Evolutionary conservation across 139 green algal genomes (phyloP).

Genomic region (Chlamydomonas sp.): DNA sequence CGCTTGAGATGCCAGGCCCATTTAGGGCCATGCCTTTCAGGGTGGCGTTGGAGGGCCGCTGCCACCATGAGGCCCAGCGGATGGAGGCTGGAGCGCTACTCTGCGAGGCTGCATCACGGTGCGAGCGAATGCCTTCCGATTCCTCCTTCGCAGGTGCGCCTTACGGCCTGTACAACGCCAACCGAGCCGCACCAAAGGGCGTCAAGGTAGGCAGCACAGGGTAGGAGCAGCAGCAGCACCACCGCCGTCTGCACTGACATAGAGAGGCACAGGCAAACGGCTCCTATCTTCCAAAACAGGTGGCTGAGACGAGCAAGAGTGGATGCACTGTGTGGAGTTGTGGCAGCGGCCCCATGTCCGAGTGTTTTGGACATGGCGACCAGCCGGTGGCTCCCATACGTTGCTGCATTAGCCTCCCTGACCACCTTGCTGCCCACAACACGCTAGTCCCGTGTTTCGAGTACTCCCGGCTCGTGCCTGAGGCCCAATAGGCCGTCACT

Average conservation of each 20-base stretch:
- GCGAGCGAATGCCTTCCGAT: background rate
- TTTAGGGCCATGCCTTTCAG: background rate
- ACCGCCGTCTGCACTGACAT: no score
- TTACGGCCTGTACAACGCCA: background rate
- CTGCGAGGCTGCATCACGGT: background rate
- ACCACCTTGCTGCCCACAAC: background rate
- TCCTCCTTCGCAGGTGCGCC: background rate
- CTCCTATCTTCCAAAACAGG: no score
- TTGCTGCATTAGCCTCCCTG: background rate
- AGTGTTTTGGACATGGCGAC: no score
- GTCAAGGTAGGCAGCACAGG: background rate
- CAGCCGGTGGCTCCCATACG: no score
- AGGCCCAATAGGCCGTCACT: no score
- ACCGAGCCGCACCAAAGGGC: background rate
- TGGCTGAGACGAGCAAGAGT: no score
- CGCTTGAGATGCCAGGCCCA: background rate
- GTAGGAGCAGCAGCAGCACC: no score
- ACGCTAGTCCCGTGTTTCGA: background rate
- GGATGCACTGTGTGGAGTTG: no score
- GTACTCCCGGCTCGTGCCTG: no score
- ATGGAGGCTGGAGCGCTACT: background rate
- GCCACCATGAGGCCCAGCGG: background rate
- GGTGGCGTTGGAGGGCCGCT: background rate
- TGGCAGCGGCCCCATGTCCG: no score
- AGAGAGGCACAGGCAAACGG: no score